phyloP scores from a whole-genome alignment of 2,329 filamentous ascomycete species.

The Fusarium devonianum region DNA sequence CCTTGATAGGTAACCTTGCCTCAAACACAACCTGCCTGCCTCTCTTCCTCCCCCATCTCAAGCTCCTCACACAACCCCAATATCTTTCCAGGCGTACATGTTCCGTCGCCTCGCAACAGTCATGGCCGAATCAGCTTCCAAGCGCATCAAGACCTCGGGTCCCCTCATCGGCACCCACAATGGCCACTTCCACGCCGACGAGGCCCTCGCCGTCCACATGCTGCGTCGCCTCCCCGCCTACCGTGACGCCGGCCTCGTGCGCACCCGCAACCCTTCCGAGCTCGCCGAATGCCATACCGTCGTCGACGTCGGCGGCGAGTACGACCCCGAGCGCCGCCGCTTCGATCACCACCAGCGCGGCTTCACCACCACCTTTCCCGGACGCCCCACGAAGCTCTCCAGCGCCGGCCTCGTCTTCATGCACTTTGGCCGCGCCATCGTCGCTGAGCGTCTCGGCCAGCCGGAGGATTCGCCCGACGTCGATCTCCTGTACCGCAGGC shows the following conservation, averaged over 20 bases:
- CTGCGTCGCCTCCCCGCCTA: constrained; percentile 89
- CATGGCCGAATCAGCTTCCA: constrained; percentile 72
- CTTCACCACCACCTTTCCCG: constrained; percentile 86
- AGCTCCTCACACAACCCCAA: constrained; percentile 3
- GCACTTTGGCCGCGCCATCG: constrained; percentile 89
- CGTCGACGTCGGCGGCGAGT: constrained; percentile 96
- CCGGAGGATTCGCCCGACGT: constrained; percentile 71
- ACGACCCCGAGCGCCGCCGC: constrained; percentile 77
- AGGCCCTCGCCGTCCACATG: constrained; percentile 96
- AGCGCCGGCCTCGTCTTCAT: constrained; percentile 94
- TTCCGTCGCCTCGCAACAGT: constrained; percentile 42
- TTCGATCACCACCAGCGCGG: constrained; percentile 98
- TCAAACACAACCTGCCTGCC: not conserved
- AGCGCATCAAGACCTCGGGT: constrained; percentile 79
- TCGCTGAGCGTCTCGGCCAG: constrained; percentile 64
- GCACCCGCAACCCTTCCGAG: constrained; percentile 82
- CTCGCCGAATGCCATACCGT: constrained; percentile 90
- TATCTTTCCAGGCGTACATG: constrained; percentile 36
- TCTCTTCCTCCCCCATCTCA: constrained; percentile 1
- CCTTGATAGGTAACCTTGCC: not conserved
- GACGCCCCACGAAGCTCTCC: constrained; percentile 85
- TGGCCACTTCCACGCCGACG: constrained; percentile 98
- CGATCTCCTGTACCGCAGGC: constrained; percentile 79
- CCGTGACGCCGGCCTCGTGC: constrained; percentile 74
- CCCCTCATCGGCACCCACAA: constrained; percentile 91